Conservation (phyloP, 2,329 filamentous ascomycete genomes). For the Colletotrichum orchidophilum region DNA sequence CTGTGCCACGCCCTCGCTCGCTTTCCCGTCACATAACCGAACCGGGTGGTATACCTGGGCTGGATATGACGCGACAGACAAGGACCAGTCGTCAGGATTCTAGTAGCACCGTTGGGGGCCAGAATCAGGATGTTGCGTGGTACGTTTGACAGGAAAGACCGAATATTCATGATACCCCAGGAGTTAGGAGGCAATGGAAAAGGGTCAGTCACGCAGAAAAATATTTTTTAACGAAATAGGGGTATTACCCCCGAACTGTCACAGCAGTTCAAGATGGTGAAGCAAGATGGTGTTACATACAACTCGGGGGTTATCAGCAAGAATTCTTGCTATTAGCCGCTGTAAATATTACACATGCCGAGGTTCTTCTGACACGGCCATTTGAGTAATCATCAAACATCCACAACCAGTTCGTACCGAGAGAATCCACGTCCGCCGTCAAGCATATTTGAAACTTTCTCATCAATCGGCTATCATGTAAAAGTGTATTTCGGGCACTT, state of each 20-base stretch:
- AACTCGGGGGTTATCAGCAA: neutral
- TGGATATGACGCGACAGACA: neutral
- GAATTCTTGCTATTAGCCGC: neutral
- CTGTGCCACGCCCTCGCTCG: neutral
- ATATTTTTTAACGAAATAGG: neutral
- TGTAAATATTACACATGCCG: too few species aligned
- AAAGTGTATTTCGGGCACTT: too few species aligned
- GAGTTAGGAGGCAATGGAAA: neutral
- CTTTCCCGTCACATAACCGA: neutral
- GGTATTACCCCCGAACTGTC: neutral
- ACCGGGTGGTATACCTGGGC: neutral
- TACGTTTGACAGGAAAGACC: conserved; percentile 13
- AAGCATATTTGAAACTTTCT: too few species aligned
- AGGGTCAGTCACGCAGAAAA: neutral
- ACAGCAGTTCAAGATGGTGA: neutral
- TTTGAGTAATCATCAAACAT: too few species aligned
- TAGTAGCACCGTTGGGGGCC: neutral
- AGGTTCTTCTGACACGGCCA: too few species aligned
- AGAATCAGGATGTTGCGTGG: conserved; percentile 7
- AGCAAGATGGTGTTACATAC: neutral
- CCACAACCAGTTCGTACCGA: too few species aligned
- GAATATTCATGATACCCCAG: conserved; percentile 18
- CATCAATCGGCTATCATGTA: too few species aligned
- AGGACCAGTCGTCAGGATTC: neutral
- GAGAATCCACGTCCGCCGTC: too few species aligned